Conservation (phyloP, 2,329 filamentous ascomycete species). For the Colletotrichum agaves region DNA sequence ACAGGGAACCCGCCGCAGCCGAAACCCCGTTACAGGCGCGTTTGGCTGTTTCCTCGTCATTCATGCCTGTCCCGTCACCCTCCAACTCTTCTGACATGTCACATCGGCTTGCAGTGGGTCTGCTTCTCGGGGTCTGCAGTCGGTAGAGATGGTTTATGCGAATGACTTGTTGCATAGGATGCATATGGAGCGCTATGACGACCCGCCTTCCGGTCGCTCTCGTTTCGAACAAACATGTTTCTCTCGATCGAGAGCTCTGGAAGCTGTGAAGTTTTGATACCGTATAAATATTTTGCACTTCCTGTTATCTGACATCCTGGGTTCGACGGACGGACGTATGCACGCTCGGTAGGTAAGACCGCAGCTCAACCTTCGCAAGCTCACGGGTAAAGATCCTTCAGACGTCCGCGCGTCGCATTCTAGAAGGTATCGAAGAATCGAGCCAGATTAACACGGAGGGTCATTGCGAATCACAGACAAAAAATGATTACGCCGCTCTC, state of each 20-base stretch:
- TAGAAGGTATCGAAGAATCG: constrained; percentile 1
- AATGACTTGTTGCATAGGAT: neutral
- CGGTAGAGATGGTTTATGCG: constrained; percentile 29
- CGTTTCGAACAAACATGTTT: neutral
- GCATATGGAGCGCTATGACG: constrained; percentile 18
- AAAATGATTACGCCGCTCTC: constrained; percentile 23
- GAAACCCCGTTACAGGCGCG: neutral
- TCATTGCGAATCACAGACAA: fast-evolving
- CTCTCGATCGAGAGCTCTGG: neutral
- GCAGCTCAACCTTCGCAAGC: neutral
- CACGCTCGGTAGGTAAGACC: constrained; percentile 7
- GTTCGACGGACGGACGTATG: constrained; percentile 2
- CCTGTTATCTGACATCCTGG: neutral
- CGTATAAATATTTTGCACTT: neutral
- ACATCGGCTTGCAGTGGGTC: constrained; percentile 1
- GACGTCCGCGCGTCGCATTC: neutral
- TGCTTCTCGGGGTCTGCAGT: neutral
- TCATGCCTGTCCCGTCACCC: neutral
- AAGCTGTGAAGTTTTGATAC: neutral
- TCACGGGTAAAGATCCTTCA: neutral
- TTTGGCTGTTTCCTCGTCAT: constrained; percentile 4
- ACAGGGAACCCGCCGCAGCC: neutral
- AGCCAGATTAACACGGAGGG: neutral
- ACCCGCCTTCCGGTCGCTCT: neutral
- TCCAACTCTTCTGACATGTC: neutral